A percentile compares a stretch with the other conserved stretches of the same genome.
Conservation (phyloP, 1,139 yeast species). For the Protomyces gravidus region DNA sequence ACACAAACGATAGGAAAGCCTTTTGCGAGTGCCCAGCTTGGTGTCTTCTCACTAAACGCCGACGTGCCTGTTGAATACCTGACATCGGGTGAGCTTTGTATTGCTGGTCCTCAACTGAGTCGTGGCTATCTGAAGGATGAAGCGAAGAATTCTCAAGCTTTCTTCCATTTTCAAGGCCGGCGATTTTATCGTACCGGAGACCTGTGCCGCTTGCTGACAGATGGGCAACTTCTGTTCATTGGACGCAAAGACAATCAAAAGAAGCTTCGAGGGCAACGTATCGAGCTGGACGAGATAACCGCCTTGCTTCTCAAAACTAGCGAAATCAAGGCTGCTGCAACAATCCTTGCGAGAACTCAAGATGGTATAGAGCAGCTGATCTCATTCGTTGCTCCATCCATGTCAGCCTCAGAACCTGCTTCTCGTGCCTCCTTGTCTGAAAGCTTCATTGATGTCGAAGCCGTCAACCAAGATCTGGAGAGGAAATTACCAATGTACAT, state of each 20-base stretch:
- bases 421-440: not conserved
- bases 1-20: slow-evolving; percentile 35
- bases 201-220: slow-evolving; percentile 33
- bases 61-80: slow-evolving; percentile 31
- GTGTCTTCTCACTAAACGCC: slow-evolving; percentile 25
- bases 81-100: slow-evolving; percentile 36
- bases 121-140: slow-evolving; percentile 34
- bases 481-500: slow-evolving; percentile 34
- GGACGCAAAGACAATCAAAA: slow-evolving; percentile 36
- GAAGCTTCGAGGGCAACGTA: slow-evolving; percentile 35
- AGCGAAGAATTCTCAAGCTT: slow-evolving; percentile 33
- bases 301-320: slow-evolving; percentile 15
- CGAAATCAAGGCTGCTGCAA: slow-evolving; percentile 28
- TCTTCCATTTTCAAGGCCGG: slow-evolving; percentile 19
- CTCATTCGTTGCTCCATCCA: slow-evolving; percentile 24
- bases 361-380: slow-evolving; percentile 33
- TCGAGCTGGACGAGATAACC: slow-evolving; percentile 35
- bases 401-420: slow-evolving; percentile 27
- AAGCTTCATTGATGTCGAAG: not conserved
- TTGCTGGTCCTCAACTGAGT: slow-evolving; percentile 38
- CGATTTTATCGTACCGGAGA: slow-evolving; percentile 35
- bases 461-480: slow-evolving; percentile 7
- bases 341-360: slow-evolving; percentile 30
- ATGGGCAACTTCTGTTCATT: slow-evolving; percentile 32
- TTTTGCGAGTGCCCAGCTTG: slow-evolving; percentile 31